Base-by-base conservation (phyloP, 176 grass and related monocot genomes). In the Eleusine coracana region DNA sequence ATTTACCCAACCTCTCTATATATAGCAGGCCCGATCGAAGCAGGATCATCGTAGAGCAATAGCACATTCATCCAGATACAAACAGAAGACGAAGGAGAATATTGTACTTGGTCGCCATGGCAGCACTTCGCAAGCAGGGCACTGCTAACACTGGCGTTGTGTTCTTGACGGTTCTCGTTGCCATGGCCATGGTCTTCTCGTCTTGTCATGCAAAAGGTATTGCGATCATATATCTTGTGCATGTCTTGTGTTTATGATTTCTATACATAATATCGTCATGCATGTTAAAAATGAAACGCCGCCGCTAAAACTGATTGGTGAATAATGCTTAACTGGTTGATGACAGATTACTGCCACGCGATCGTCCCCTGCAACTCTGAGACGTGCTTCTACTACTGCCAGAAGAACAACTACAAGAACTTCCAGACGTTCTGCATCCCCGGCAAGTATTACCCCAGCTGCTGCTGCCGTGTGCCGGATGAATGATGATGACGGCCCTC, bases 401-500 rank as follows among this genome's bases (percentile, higher is more conserved):
- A 78, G 42, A 85, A 86, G 75, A 71, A 72, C 56, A 79, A 79
- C 16, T 86, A 52, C 84, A 86, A 66, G 44, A 86, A 79, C 68
- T 79, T 79, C 68, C 21, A 73, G 68, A 62, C 34, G 2, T 72
- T 54, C 67, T 85, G 75, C 75, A 79, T 48, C 21, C 55, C 66
- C 7, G 83, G 75, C 3, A 3, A 38, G 67, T 72, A 72, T n/a
- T 85, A 85, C 56, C 56, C 69, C 2, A 55, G 3, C 45, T 86
- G 84, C 84, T 86, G 58, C 68, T 86, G 76, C 23, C 28, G 63
- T 0, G 18, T 67, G 18, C 77, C 28, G 2, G 63, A 4, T 31
- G 41, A 8, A 23, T 62, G 21, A 64, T 31, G 2, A 31, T 31
- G 31, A 31, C 31, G 31, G 31, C 2, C 31, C 31, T 31, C 1